Evolutionary conservation across 2,329 filamentous ascomycete species (phyloP).

Genomic region (Beauveria medogensis): DNA sequence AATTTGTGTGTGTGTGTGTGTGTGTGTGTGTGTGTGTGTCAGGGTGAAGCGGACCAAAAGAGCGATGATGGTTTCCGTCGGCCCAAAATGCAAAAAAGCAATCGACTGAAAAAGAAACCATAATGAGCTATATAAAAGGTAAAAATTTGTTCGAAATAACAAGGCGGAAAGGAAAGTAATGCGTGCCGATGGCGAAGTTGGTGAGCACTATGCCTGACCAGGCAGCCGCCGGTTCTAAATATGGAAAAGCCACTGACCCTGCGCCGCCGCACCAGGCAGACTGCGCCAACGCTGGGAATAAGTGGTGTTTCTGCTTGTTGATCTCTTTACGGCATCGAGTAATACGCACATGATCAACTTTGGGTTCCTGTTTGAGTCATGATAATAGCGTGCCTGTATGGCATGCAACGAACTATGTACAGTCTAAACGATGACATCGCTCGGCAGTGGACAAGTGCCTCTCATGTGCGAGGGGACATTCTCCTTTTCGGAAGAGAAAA

Average conservation of each 20-base stretch:
- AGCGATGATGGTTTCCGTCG: background rate
- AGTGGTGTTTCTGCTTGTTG: background rate
- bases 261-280: background rate
- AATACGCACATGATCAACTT: background rate
- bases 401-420: background rate
- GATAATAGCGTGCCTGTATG: background rate
- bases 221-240: background rate
- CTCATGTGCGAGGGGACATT: background rate
- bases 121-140: background rate
- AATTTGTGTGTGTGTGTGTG: background rate
- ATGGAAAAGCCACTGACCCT: background rate
- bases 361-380: background rate
- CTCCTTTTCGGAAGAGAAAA: background rate
- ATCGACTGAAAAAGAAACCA: background rate
- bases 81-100: background rate
- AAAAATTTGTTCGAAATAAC: background rate
- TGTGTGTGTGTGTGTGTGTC: no score
- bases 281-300: background rate
- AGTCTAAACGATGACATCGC: background rate
- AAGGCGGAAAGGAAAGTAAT: conserved; percentile 3
- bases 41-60: background rate
- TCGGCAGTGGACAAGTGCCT: background rate
- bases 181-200: background rate
- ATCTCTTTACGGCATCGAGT: background rate
- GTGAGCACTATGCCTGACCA: conserved; percentile 5